A percentile compares a stretch with the other conserved stretches of the same genome.
Conservation (phyloP, 148 eudicot genomes). For the Silene uniflora region DNA sequence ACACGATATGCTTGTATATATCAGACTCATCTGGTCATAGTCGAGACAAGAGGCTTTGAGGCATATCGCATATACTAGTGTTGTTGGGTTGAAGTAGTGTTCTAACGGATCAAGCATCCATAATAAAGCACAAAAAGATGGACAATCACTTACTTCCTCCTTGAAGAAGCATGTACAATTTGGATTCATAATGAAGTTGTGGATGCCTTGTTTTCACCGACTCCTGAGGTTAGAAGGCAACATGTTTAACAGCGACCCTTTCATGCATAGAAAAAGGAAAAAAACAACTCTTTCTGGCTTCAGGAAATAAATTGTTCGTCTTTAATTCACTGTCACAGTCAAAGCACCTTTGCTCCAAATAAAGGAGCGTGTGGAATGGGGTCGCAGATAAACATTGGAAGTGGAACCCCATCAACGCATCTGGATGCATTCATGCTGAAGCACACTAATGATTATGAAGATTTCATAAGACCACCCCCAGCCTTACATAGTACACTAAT, state of each 20-base stretch:
- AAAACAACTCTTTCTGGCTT: neutral
- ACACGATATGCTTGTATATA: neutral
- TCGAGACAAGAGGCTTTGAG: neutral
- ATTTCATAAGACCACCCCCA: neutral
- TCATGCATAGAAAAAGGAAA: neutral
- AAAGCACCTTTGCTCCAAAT: neutral
- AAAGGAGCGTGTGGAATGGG: too few species aligned
- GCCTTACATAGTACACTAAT: neutral
- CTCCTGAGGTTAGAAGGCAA: slow-evolving; percentile 31
- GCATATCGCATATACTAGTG: neutral
- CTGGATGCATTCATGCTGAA: neutral
- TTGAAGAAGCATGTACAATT: slow-evolving; percentile 53
- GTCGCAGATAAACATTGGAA: too few species aligned
- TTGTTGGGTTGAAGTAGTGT: neutral
- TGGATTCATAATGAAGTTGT: slow-evolving; percentile 56
- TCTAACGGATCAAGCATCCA: neutral
- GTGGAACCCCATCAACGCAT: neutral
- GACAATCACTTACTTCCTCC: slow-evolving; percentile 47
- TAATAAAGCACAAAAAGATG: slow-evolving; percentile 1
- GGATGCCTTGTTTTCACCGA: slow-evolving; percentile 54
- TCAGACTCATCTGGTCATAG: neutral
- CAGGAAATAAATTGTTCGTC: neutral
- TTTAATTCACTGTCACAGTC: neutral
- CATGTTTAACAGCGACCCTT: neutral
- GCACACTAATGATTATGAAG: neutral